phyloP scores from a whole-genome alignment of 345 rosid genomes.

The Populus deltoides region DNA sequence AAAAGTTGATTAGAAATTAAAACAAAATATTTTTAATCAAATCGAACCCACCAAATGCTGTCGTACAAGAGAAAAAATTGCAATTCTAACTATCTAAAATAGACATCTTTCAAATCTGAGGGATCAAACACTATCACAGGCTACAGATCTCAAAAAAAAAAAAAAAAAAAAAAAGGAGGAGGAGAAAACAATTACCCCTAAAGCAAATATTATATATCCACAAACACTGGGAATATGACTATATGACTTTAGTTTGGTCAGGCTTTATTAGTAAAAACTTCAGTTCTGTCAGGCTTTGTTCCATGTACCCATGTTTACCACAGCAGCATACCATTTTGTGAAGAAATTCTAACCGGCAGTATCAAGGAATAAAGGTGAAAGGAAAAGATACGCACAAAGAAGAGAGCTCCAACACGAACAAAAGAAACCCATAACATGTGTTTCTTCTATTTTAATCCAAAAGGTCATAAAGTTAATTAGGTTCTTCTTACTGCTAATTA shows the following conservation, averaged over 20 bases:
- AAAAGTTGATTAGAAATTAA: too few relatives aligned
- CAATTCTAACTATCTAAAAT: too few relatives aligned
- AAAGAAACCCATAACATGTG: neutral
- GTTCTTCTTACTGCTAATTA: neutral
- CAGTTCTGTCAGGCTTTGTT: neutral
- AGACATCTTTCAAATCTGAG: neutral
- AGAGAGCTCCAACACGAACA: neutral
- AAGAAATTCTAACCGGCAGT: neutral
- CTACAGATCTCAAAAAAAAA: neutral
- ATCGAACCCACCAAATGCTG: too few relatives aligned
- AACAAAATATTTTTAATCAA: too few relatives aligned
- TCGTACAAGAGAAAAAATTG: too few relatives aligned
- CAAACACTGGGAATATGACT: neutral
- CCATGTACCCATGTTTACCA: neutral
- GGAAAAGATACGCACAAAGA: neutral
- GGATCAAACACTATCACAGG: neutral
- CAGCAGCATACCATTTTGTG: neutral
- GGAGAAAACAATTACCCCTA: neutral
- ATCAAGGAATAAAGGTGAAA: neutral
- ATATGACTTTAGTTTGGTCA: neutral
- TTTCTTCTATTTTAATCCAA: neutral
- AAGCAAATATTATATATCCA: neutral
- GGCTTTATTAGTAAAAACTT: neutral
- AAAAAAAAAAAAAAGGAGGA: neutral
- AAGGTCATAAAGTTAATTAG: slow-evolving; percentile 4